A percentile compares a stretch with the other conserved stretches of the same genome.
Conservation (phyloP, 768 basidiomycete species). For the Rhodotorula babjevae region DNA sequence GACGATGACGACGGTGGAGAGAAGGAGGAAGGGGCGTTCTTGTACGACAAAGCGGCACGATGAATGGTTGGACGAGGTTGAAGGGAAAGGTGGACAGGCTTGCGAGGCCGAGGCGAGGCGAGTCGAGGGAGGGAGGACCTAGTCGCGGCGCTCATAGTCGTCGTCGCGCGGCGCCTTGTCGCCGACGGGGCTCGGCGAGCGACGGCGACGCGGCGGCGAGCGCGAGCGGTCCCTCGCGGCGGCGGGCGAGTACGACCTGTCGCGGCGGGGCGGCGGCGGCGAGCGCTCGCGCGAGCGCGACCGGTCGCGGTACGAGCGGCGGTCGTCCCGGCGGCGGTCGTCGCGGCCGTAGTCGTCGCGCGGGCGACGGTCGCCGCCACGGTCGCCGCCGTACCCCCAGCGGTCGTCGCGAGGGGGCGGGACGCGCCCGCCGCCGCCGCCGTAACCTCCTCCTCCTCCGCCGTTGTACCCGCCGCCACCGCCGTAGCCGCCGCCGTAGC, state of each 20-base stretch:
- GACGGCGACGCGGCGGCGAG: not conserved
- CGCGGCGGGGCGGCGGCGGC: not conserved
- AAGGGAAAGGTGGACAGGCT: too few species aligned
- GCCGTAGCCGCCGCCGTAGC: slow-evolving; percentile 47
- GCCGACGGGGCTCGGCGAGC: not conserved
- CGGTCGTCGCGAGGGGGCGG: slow-evolving; percentile 6
- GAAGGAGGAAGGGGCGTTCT: too few species aligned
- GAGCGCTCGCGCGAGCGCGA: slow-evolving; percentile 2
- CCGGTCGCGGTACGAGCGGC: not conserved
- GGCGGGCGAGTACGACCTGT: not conserved
- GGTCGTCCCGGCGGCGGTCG: slow-evolving; percentile 6
- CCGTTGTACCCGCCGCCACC: slow-evolving; percentile 65
- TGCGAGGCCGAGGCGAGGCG: too few species aligned
- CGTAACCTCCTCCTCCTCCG: slow-evolving; percentile 69
- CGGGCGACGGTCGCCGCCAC: not conserved
- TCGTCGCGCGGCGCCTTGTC: not conserved
- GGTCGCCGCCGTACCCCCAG: slow-evolving; percentile 1
- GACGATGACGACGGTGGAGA: too few species aligned
- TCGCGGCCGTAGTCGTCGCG: not conserved
- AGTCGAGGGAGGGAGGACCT: too few species aligned
- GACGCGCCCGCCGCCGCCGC: slow-evolving; percentile 12
- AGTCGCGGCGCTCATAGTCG: not conserved
- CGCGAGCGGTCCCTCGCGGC: not conserved
- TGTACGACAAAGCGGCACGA: too few species aligned
- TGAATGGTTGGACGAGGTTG: too few species aligned